Evolutionary conservation across 306 rosid species (phyloP).

Genomic region (Prunus campanulata): DNA sequence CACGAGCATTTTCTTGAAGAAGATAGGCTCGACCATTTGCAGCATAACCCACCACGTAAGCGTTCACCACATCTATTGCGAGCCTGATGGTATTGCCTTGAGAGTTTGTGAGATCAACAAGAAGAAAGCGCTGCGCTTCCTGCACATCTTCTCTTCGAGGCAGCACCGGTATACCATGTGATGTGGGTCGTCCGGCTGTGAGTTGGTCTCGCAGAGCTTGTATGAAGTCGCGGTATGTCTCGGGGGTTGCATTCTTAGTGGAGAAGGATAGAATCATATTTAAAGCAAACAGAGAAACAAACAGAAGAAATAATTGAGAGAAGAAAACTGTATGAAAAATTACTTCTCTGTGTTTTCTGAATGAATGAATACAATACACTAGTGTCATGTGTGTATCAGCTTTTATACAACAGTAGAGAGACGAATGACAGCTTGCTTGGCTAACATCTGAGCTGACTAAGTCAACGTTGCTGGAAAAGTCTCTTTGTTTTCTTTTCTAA

Average conservation of each 20-base stretch:
- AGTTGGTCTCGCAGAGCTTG: not conserved
- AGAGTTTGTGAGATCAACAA: not conserved
- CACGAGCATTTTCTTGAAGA: no score
- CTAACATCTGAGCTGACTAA: no score
- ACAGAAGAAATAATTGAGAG: no score
- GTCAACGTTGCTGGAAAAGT: no score
- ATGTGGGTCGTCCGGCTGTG: not conserved
- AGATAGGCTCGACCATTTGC: not conserved
- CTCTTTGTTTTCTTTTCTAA: no score
- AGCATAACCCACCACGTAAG: not conserved
- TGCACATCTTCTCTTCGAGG: not conserved
- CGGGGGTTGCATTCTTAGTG: not conserved
- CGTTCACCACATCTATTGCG: not conserved
- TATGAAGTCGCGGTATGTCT: not conserved
- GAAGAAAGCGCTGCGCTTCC: not conserved
- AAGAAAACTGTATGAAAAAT: no score
- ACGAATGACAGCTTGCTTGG: no score
- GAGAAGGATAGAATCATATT: not conserved
- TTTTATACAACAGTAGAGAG: no score
- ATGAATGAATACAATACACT: no score
- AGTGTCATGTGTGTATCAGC: no score
- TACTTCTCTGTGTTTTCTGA: no score
- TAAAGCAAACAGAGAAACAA: no score
- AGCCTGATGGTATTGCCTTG: not conserved
- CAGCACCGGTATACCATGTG: not conserved